These are phyloP conservation scores for Coniella vitis DNA, from an alignment of 2,329 filamentous ascomycete genomes.

Conservation along the genomic window DNA sequence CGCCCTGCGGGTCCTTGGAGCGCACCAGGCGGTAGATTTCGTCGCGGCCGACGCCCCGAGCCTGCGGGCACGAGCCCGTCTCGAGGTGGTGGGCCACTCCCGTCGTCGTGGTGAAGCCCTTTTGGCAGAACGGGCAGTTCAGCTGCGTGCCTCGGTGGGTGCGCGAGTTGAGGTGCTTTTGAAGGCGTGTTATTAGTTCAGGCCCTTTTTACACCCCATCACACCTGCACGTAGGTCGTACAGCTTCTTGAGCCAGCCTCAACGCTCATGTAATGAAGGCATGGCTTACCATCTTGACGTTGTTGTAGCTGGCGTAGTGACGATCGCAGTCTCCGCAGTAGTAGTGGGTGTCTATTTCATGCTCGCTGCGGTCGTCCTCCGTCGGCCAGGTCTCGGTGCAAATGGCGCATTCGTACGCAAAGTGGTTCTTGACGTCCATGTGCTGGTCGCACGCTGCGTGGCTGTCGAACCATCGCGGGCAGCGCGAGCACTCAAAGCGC, in stretches of 20 bases:
- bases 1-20: constrained; percentile 36
- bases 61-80: constrained; percentile 40
- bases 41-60: constrained; percentile 39
- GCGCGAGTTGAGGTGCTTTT: constrained; percentile 48
- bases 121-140: constrained; percentile 49
- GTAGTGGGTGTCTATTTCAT: constrained; percentile 7
- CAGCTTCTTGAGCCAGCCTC: too few species aligned
- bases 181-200: neutral
- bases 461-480: neutral
- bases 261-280: too few species aligned
- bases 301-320: constrained; percentile 11
- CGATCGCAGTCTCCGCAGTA: constrained; percentile 12
- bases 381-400: constrained; percentile 6
- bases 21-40: constrained; percentile 39
- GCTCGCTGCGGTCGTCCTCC: neutral
- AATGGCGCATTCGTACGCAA: neutral
- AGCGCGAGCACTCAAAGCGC: constrained; percentile 1
- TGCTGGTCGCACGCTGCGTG: constrained; percentile 4
- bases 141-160: constrained; percentile 39
- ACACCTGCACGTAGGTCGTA: too few species aligned
- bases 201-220: too few species aligned
- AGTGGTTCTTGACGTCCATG: constrained; percentile 6
- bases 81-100: constrained; percentile 53
- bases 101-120: constrained; percentile 39
- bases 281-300: constrained; percentile 29